phyloP scores from a whole-genome alignment of 352 stramenopile genomes.

The Nothophytophthora sp. region DNA sequence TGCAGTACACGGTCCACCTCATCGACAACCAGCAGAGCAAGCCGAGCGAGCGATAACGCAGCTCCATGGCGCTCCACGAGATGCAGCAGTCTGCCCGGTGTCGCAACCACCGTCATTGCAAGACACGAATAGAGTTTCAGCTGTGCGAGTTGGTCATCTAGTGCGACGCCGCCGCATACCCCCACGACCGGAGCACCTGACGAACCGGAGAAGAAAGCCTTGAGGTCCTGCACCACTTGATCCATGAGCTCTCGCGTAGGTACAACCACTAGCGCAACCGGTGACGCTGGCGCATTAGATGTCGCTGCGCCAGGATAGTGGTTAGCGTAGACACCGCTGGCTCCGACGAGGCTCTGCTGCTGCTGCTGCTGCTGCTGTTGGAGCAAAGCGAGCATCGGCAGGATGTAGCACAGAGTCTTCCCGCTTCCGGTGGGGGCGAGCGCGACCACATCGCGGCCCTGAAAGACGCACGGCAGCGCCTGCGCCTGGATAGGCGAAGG shows the following conservation, averaged over 20 bases:
- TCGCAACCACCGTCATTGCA: constrained; percentile 44
- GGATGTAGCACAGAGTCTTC: constrained; percentile 97
- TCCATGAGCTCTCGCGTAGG: constrained; percentile 96
- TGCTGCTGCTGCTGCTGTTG: constrained; percentile 5
- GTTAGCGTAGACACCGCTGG: too few species aligned
- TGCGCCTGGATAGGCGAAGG: constrained; percentile 98
- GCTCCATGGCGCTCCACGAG: constrained; percentile 27
- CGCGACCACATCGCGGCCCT: constrained; percentile 91
- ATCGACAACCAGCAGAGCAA: constrained; percentile 89
- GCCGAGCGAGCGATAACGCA: constrained; percentile 23
- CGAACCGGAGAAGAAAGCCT: constrained; percentile 24
- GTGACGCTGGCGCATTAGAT: constrained; percentile 4
- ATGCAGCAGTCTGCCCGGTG: constrained; percentile 61
- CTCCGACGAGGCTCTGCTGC: constrained; percentile 39
- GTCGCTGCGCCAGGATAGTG: constrained; percentile 45
- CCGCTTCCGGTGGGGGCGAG: constrained; percentile 94
- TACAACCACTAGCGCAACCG: constrained; percentile 89
- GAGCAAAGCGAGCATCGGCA: constrained; percentile 84
- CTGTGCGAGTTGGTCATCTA: constrained; percentile 33
- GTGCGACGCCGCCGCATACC: constrained; percentile 45
- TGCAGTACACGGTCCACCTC: constrained; percentile 98
- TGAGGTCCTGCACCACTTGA: constrained; percentile 91
- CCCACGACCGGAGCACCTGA: constrained; percentile 26
- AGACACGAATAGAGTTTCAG: constrained; percentile 29
- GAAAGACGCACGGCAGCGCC: constrained; percentile 81